Evolutionary conservation across 306 rosid genomes (phyloP).

Genomic region (Pyrus communis): DNA sequence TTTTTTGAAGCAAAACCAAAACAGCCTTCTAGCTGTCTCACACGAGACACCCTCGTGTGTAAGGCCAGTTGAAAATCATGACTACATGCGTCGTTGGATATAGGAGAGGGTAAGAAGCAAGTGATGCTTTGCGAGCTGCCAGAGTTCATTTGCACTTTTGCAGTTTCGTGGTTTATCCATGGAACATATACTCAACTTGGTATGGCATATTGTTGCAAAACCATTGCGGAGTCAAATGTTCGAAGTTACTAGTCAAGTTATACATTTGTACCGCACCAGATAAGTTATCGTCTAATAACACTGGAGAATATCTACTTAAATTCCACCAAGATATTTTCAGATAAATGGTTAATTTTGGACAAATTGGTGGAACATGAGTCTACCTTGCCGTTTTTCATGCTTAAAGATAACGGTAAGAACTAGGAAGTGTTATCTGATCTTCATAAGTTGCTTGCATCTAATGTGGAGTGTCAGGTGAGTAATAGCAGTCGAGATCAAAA

Average conservation of each 20-base stretch:
- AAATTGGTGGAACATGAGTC: neutral
- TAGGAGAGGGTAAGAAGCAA: too few species aligned
- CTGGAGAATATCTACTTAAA: neutral
- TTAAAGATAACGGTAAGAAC: neutral
- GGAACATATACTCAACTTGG: too few species aligned
- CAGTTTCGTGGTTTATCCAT: neutral
- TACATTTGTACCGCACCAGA: neutral
- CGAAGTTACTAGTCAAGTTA: neutral
- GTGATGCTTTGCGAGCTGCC: too few species aligned
- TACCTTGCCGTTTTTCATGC: neutral
- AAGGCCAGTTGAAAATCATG: too few species aligned
- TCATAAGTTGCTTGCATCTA: neutral
- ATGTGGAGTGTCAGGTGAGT: neutral
- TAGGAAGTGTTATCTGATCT: neutral
- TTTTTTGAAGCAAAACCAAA: too few species aligned
- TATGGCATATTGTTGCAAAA: too few species aligned
- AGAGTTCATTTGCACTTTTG: neutral
- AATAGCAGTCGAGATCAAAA: neutral
- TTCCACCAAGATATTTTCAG: neutral
- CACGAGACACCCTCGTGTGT: too few species aligned
- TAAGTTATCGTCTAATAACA: neutral
- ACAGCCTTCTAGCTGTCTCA: too few species aligned
- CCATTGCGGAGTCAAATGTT: too few species aligned
- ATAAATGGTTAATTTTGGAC: neutral
- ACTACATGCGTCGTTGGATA: too few species aligned